These are phyloP conservation scores for Crithidia expoeki DNA, from an alignment of 208 protist genomes.

Conservation along the genomic window DNA sequence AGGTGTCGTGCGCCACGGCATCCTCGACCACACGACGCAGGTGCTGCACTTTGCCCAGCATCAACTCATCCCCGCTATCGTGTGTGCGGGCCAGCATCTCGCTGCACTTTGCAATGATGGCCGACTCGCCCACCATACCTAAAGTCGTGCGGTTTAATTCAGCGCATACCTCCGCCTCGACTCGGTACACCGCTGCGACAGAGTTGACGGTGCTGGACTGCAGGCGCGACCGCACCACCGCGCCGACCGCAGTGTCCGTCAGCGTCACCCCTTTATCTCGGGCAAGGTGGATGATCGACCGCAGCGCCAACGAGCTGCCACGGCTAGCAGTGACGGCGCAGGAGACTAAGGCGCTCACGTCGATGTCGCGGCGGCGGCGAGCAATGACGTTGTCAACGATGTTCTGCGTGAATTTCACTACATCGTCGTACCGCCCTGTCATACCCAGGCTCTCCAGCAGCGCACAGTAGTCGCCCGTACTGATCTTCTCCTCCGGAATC, in stretches of 20 bases:
- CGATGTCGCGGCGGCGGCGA: constrained; percentile 19
- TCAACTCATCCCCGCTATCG: constrained; percentile 65
- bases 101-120: constrained; percentile 75
- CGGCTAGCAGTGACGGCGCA: constrained; percentile 50
- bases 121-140: constrained; percentile 73
- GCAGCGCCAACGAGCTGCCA: constrained; percentile 36
- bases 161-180: constrained; percentile 52
- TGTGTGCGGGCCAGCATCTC: constrained; percentile 66
- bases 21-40: constrained; percentile 67
- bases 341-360: constrained; percentile 59
- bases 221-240: constrained; percentile 46
- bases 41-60: constrained; percentile 82
- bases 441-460: constrained; percentile 78
- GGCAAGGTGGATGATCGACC: constrained; percentile 45
- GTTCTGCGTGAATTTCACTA: constrained; percentile 33
- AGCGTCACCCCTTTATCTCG: constrained; percentile 33
- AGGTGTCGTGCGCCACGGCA: constrained; percentile 57
- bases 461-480: constrained; percentile 62
- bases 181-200: constrained; percentile 62
- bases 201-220: constrained; percentile 26
- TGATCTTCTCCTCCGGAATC: constrained; percentile 54
- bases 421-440: constrained; percentile 53
- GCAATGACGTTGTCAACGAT: constrained; percentile 16
- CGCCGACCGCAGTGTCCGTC: constrained; percentile 62
- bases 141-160: constrained; percentile 51